These are phyloP conservation scores for Fusarium sp. DNA, from an alignment of 2,329 filamentous ascomycete genomes.

Conservation along the genomic window DNA sequence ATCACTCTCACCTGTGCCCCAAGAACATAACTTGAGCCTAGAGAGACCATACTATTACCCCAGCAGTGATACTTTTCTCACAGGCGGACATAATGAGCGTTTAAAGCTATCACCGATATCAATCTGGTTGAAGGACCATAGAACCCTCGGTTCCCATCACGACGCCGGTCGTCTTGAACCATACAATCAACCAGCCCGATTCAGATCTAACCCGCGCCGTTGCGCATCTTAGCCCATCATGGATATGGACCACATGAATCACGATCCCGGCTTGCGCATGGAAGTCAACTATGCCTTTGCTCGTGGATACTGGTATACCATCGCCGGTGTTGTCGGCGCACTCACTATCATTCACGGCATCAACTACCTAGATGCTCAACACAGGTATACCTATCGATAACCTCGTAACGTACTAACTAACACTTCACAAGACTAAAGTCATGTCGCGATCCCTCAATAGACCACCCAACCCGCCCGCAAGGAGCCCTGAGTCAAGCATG, in stretches of 20 bases:
- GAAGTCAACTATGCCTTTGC: constrained; percentile 65
- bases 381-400: constrained; percentile 53
- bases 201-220: not conserved
- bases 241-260: constrained; percentile 51
- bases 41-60: not conserved
- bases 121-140: not conserved
- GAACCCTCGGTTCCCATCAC: not conserved
- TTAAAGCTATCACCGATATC: not conserved
- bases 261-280: constrained; percentile 54
- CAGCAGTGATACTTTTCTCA: not conserved
- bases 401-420: accelerated
- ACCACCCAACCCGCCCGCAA: constrained; percentile 66
- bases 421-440: constrained; percentile 59
- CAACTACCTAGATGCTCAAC: constrained; percentile 58
- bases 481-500: constrained; percentile 63
- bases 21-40: not conserved
- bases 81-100: not conserved
- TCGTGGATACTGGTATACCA: constrained; percentile 70
- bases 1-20: constrained; percentile 22
- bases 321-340: constrained; percentile 63
- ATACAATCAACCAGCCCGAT: not conserved
- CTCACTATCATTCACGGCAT: constrained; percentile 58
- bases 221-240: constrained; percentile 45
- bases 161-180: constrained; percentile 20
- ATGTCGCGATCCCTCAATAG: constrained; percentile 58